Conservation (phyloP, 1,139 yeast species). For the Yamadazyma atlantica region DNA sequence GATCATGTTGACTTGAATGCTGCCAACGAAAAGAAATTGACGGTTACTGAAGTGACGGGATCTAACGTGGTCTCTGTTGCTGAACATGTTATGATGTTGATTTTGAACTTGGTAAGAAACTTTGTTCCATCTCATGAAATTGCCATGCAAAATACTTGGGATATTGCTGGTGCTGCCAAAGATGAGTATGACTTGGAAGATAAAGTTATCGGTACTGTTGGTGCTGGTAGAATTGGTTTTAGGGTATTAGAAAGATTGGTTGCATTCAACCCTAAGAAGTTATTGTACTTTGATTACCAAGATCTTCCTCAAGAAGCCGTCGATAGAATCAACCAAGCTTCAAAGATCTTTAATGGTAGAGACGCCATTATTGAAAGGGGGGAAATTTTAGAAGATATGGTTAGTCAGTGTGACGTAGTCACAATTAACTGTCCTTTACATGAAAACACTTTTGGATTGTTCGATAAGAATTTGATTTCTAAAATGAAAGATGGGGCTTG, state of each 20-base stretch:
- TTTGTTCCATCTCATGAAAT: slow-evolving; percentile 79
- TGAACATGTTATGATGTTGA: slow-evolving; percentile 78
- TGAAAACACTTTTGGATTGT: slow-evolving; percentile 63
- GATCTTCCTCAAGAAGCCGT: slow-evolving; percentile 58
- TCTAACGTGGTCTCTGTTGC: slow-evolving; percentile 81
- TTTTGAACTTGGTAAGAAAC: slow-evolving; percentile 69
- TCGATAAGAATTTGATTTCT: slow-evolving; percentile 65
- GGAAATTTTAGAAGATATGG: slow-evolving; percentile 64
- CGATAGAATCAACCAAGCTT: slow-evolving; percentile 46
- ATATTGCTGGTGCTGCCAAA: slow-evolving; percentile 76
- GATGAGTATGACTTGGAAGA: slow-evolving; percentile 75
- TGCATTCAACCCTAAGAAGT: slow-evolving; percentile 73
- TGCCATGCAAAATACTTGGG: slow-evolving; percentile 63
- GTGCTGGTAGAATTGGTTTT: slow-evolving; percentile 82
- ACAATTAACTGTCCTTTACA: slow-evolving; percentile 81
- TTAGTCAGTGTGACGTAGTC: slow-evolving; percentile 67
- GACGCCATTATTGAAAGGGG: slow-evolving; percentile 55
- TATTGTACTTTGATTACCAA: slow-evolving; percentile 77
- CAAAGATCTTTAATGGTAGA: slow-evolving; percentile 37
- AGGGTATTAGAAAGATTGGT: slow-evolving; percentile 70
- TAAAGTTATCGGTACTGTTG: slow-evolving; percentile 75
- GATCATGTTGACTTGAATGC: slow-evolving; percentile 78
- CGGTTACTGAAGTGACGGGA: slow-evolving; percentile 81
- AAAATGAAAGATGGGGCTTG: slow-evolving; percentile 78
- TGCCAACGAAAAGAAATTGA: slow-evolving; percentile 61